Percentiles rank a stretch among this genome's conserved stretches.
phyloP scores from a whole-genome alignment of 2,329 filamentous ascomycete species.

The Penicillium sumatraense region DNA sequence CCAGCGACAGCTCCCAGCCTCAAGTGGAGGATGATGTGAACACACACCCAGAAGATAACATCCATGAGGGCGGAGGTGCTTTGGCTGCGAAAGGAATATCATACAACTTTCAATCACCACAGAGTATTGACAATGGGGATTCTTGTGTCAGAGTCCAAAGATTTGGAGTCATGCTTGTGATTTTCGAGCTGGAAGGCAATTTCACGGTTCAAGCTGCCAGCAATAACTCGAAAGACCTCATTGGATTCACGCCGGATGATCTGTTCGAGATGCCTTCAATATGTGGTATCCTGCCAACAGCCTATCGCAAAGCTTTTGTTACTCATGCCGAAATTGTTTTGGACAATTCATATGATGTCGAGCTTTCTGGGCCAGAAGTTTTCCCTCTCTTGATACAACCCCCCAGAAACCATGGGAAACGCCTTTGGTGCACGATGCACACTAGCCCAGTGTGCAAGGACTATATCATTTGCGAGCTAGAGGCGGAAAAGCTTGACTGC shows the following conservation, averaged over 20 bases:
- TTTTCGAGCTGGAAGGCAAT: slow-evolving; percentile 68
- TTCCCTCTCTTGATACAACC: slow-evolving; percentile 73
- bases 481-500: slow-evolving; percentile 61
- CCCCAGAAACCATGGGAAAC: slow-evolving; percentile 59
- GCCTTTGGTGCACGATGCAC: slow-evolving; percentile 87
- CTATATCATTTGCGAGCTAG: slow-evolving; percentile 82
- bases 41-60: not conserved
- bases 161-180: slow-evolving; percentile 75
- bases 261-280: slow-evolving; percentile 76
- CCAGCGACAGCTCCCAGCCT: not conserved
- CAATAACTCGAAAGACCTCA: slow-evolving; percentile 74
- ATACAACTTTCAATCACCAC: slow-evolving; percentile 8
- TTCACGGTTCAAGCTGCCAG: slow-evolving; percentile 73
- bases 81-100: slow-evolving; percentile 8
- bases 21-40: not conserved
- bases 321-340: slow-evolving; percentile 82
- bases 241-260: slow-evolving; percentile 75
- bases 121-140: slow-evolving; percentile 61
- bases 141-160: slow-evolving; percentile 67
- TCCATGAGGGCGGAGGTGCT: slow-evolving; percentile 8
- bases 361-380: slow-evolving; percentile 77
- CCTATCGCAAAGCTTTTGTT: slow-evolving; percentile 74
- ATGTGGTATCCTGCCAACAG: slow-evolving; percentile 78
- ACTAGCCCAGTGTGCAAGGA: slow-evolving; percentile 69
- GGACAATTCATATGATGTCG: slow-evolving; percentile 75